phyloP scores from a whole-genome alignment of 345 rosid species.

The Populus alba region DNA sequence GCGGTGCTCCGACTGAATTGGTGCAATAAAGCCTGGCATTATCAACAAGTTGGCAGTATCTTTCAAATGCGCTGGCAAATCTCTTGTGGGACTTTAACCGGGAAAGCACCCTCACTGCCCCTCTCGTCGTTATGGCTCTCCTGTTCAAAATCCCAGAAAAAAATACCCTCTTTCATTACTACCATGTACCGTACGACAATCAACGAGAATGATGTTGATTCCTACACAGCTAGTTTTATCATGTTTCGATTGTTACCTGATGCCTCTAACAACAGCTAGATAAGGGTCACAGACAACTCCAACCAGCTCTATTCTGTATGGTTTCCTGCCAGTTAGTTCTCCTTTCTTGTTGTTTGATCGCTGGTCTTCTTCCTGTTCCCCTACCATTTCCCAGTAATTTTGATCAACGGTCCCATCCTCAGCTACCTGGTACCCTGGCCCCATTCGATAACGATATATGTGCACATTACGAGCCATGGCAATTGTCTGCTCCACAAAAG shows the following conservation, averaged over 20 bases:
- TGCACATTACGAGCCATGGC: constrained; percentile 90
- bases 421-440: constrained; percentile 61
- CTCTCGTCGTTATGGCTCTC: constrained; percentile 83
- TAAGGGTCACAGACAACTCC: constrained; percentile 96
- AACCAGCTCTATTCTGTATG: constrained; percentile 88
- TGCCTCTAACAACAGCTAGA: constrained; percentile 88
- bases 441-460: constrained; percentile 80
- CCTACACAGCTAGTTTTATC: too few species aligned
- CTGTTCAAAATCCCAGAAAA: constrained; percentile 36
- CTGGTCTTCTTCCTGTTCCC: constrained; percentile 47
- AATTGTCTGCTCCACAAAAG: constrained; percentile 80
- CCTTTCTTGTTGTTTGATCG: not conserved
- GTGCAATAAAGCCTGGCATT: constrained; percentile 82
- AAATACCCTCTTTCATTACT: not conserved
- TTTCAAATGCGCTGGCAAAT: constrained; percentile 74
- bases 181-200: too few species aligned
- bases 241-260: constrained; percentile 45
- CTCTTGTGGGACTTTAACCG: constrained; percentile 88
- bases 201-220: too few species aligned
- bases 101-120: constrained; percentile 86
- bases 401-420: constrained; percentile 62
- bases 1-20: constrained; percentile 75
- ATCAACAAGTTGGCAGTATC: constrained; percentile 80
- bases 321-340: constrained; percentile 58
- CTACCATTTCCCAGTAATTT: constrained; percentile 75